Conservation (phyloP, 495 filamentous ascomycete species). For the Staphylotrichum longicolle region DNA sequence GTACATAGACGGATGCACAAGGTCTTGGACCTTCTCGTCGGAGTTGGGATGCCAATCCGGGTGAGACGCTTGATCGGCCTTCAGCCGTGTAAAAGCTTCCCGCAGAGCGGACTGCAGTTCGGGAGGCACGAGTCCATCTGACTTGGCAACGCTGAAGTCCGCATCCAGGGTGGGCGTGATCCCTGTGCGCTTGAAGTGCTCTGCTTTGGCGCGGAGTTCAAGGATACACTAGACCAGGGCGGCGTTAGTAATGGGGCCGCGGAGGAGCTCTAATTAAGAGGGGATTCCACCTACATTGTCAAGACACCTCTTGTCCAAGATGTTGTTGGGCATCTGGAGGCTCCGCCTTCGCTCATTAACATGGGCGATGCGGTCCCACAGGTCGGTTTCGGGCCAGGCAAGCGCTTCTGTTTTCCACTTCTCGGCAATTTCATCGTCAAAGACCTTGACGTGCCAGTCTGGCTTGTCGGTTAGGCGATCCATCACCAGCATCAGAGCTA, state of each 20-base stretch:
- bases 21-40: slow-evolving; percentile 54
- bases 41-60: slow-evolving; percentile 62
- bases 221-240: slow-evolving; percentile 5
- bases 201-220: slow-evolving; percentile 10
- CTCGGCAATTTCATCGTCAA: slow-evolving; percentile 43
- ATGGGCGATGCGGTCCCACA: slow-evolving; percentile 22
- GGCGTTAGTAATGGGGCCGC: too few species aligned
- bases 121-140: slow-evolving; percentile 25
- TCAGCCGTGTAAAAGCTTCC: slow-evolving; percentile 33
- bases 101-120: slow-evolving; percentile 23
- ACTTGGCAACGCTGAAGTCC: slow-evolving; percentile 29
- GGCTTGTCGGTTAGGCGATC: slow-evolving; percentile 43
- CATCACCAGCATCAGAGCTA: slow-evolving; percentile 43
- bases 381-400: slow-evolving; percentile 28
- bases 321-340: not conserved
- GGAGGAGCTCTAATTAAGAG: not conserved
- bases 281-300: not conserved
- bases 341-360: slow-evolving; percentile 30
- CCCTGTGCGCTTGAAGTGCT: slow-evolving; percentile 34
- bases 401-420: slow-evolving; percentile 44
- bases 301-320: slow-evolving; percentile 6
- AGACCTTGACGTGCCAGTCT: slow-evolving; percentile 57
- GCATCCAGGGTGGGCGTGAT: slow-evolving; percentile 36
- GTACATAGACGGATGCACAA: slow-evolving; percentile 63
- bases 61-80: slow-evolving; percentile 42